Base-by-base conservation (phyloP, 2,329 filamentous ascomycete genomes). In the Xylariaceae sp. region DNA sequence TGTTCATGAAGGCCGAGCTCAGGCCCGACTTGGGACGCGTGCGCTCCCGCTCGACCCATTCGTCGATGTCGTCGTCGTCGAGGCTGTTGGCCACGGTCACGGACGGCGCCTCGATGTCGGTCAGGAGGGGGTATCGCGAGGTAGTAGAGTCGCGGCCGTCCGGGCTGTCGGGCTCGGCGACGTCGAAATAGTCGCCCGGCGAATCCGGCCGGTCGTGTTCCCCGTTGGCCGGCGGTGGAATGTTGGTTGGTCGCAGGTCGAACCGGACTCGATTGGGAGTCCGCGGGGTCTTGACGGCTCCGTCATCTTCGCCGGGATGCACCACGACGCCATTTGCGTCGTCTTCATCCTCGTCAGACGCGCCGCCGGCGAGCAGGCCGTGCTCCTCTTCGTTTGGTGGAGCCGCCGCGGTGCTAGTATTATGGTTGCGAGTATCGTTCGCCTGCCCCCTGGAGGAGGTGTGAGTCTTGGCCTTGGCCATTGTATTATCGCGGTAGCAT, bases 1-100 rank as follows among this genome's bases (percentile, higher is more conserved):
- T 99, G 76, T 99, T 99, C 92, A 98, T 96, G 66, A 99, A 98
- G 2, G 95, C 93, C 71, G 89, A 91, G 60, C 84, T 81, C 76
- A 98, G 82, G 4, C 89, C 89, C 55, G 91, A 96, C 76, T 93
- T 93, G 45, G 93, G 92, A 54, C 93, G 82, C 41, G 70, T 68
- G 53, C 80, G 78, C 70, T 87, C 83, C 32, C 78, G 75, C 65
- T 82, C 79, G 4, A 79, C 81, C 74, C 79, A 80, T 42, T 76
- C 70, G 50, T 78, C 72, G 21, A 78, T 73, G 63, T 79, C 77
- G 43, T 75, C 73, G 23, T 9, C 23, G 44, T 71, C 70, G 61
- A 75, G 75, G 78, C 78, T 64, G 74, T 88, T 76, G 80, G 82
- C 90, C 46, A 96, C 76, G 10, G 90, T 68, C 40, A 73, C 85